Conservation (phyloP, 2,329 filamentous ascomycete species). For the Ambrosiella beaveri region DNA sequence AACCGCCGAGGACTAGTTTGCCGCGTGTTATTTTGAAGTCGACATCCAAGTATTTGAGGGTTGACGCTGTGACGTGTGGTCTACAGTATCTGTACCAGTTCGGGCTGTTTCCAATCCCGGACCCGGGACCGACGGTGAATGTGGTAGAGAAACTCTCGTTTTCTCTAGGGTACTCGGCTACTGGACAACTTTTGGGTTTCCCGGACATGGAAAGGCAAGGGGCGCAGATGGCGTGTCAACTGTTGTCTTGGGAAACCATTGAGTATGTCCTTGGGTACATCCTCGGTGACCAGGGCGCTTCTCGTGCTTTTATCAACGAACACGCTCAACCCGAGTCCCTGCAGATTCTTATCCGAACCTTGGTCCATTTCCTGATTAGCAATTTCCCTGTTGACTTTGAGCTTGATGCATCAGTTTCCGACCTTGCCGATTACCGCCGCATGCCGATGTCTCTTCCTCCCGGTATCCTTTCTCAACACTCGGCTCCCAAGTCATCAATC, state of each 20-base stretch:
- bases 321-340: slow-evolving; percentile 31
- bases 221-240: slow-evolving; percentile 38
- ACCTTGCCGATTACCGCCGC: slow-evolving; percentile 24
- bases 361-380: slow-evolving; percentile 41
- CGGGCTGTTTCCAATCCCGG: slow-evolving; percentile 27
- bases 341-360: slow-evolving; percentile 34
- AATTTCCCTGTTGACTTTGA: slow-evolving; percentile 43
- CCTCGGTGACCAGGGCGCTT: slow-evolving; percentile 21
- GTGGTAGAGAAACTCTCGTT: slow-evolving; percentile 18
- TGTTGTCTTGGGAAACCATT: slow-evolving; percentile 45
- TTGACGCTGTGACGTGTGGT: slow-evolving; percentile 39
- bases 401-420: slow-evolving; percentile 30
- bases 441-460: slow-evolving; percentile 19
- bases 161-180: slow-evolving; percentile 47
- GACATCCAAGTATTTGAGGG: slow-evolving; percentile 34
- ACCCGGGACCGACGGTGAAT: slow-evolving; percentile 18
- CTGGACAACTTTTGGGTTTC: slow-evolving; percentile 41
- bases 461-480: slow-evolving; percentile 6
- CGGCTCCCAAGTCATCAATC: not conserved
- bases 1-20: slow-evolving; percentile 13
- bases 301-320: slow-evolving; percentile 22
- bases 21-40: slow-evolving; percentile 30
- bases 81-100: slow-evolving; percentile 41
- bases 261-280: slow-evolving; percentile 42
- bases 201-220: slow-evolving; percentile 38